Conservation (phyloP, 1,284 basidiomycete genomes). For the Microbotryomycetes sp. region DNA sequence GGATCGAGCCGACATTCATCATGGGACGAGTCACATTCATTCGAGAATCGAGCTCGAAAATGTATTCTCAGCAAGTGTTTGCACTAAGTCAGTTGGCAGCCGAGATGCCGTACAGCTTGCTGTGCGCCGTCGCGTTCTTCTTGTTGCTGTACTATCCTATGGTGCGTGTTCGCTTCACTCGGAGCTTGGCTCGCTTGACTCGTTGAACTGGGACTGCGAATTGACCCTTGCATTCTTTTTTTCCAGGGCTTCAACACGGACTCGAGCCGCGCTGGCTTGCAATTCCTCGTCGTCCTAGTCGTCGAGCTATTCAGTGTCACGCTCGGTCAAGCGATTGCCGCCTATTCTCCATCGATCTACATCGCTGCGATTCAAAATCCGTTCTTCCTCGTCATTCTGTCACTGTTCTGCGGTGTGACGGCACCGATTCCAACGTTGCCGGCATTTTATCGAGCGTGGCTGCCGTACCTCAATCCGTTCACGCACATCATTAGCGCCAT, state of each 20-base stretch:
- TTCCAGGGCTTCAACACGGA: conserved; percentile 48
- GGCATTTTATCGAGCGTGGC: conserved; percentile 59
- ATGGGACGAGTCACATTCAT: conserved; percentile 52
- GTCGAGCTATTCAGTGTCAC: conserved; percentile 69
- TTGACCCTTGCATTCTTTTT: background rate
- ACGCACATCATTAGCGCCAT: conserved; percentile 47
- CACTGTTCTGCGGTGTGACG: conserved; percentile 34
- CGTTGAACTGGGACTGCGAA: too few relatives aligned
- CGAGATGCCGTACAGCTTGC: conserved; percentile 65
- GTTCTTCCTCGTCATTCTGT: conserved; percentile 46
- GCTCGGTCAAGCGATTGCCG: conserved; percentile 61
- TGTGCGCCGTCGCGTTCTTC: conserved; percentile 71
- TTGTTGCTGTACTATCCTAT: conserved; percentile 52
- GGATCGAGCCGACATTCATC: background rate
- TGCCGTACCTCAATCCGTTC: conserved; percentile 47
- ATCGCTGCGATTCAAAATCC: conserved; percentile 76
- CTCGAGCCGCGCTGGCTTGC: conserved; percentile 56
- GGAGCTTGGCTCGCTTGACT: background rate
- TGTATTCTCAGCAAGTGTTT: conserved; percentile 71
- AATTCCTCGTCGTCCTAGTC: conserved; percentile 61
- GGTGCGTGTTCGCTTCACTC: conserved; percentile 5
- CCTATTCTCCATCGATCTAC: conserved; percentile 58
- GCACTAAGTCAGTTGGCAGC: conserved; percentile 72
- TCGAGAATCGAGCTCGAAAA: conserved; percentile 52
- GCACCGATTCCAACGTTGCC: conserved; percentile 49